phyloP scores from a whole-genome alignment of 257 asterid genomes.

The Galeopsis tetrahit region DNA sequence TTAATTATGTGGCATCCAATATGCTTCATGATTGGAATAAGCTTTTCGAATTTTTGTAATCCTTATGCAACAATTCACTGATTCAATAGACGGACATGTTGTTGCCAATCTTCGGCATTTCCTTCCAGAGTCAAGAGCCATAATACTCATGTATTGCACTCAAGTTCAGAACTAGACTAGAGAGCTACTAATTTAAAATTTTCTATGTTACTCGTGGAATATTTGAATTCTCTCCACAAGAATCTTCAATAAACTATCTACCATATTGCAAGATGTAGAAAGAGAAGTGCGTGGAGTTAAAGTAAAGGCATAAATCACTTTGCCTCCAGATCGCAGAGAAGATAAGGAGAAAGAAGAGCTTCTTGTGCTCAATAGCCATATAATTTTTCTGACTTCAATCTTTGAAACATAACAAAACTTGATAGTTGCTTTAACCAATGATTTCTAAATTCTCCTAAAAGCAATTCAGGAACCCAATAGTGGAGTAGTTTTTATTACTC shows the following conservation, averaged over 20 bases:
- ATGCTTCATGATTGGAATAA: constrained; percentile 9
- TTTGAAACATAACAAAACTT: not conserved
- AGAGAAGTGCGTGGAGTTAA: not conserved
- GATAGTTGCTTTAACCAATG: not conserved
- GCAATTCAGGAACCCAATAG: constrained; percentile 3
- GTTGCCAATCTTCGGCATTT: constrained; percentile 2
- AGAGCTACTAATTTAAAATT: not conserved
- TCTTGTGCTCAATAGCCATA: not conserved
- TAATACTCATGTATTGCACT: not conserved
- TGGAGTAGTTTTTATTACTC: constrained; percentile 2
- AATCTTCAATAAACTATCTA: not conserved
- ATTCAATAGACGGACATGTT: constrained; percentile 11
- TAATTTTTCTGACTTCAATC: not conserved
- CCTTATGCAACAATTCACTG: constrained; percentile 5
- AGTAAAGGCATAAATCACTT: not conserved
- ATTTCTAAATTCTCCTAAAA: not conserved
- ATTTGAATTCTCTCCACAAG: not conserved
- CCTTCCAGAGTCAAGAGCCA: not conserved
- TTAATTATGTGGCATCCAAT: not conserved
- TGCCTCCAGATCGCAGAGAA: constrained; percentile 1
- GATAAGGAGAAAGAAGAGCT: not conserved
- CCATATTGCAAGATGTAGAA: constrained; percentile 2
- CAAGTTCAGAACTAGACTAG: constrained; percentile 9
- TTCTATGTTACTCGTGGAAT: not conserved
- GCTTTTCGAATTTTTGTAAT: not conserved